A percentile compares a stretch with the other conserved stretches of the same genome.
Conservation (phyloP, 768 basidiomycete species). For the Daedalea quercina region DNA sequence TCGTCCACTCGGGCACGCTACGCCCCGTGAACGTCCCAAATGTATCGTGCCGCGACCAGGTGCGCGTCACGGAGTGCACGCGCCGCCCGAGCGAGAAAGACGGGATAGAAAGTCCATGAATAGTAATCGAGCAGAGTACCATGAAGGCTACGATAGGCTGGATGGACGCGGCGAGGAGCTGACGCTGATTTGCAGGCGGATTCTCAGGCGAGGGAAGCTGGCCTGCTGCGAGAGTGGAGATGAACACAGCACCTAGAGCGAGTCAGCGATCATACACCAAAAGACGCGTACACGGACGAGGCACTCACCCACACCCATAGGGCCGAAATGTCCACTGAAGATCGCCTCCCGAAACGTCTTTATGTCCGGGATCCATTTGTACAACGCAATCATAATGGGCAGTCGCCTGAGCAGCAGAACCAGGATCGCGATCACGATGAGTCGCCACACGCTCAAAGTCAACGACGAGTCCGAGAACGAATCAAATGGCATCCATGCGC, state of each 20-base stretch:
- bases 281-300: not conserved
- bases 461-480: slow-evolving; percentile 60
- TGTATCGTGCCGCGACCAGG: slow-evolving; percentile 76
- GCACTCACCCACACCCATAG: slow-evolving; percentile 62
- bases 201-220: slow-evolving; percentile 41
- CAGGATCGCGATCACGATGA: slow-evolving; percentile 76
- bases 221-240: slow-evolving; percentile 72
- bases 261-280: not conserved
- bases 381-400: slow-evolving; percentile 77
- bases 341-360: slow-evolving; percentile 91
- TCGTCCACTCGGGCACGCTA: slow-evolving; percentile 74
- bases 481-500: slow-evolving; percentile 95
- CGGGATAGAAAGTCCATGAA: slow-evolving; percentile 89
- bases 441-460: slow-evolving; percentile 75
- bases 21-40: slow-evolving; percentile 20
- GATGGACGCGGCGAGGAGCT: slow-evolving; percentile 66
- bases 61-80: slow-evolving; percentile 87
- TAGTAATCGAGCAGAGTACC: slow-evolving; percentile 85
- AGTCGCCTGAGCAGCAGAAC: slow-evolving; percentile 80
- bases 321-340: slow-evolving; percentile 94
- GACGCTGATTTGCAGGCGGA: slow-evolving; percentile 50
- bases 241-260: slow-evolving; percentile 78
- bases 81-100: slow-evolving; percentile 88
- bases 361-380: slow-evolving; percentile 93
- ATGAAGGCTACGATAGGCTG: slow-evolving; percentile 94